Evolutionary conservation across 2,329 filamentous ascomycete genomes (phyloP).

Genomic region (Periglandula ipomoeae): DNA sequence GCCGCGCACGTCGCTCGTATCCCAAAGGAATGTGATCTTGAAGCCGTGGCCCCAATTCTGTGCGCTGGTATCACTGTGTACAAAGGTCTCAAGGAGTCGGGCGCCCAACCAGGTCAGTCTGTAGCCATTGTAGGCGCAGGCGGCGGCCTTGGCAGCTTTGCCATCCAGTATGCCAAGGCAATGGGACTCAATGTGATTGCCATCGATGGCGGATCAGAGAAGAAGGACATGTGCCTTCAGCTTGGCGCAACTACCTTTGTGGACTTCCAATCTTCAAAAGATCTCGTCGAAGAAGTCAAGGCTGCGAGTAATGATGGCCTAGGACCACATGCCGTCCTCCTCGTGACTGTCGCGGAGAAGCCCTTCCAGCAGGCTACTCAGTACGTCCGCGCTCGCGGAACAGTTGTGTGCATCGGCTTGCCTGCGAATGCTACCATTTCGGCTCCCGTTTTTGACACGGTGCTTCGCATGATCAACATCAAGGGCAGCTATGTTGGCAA

Average conservation of each 20-base stretch:
- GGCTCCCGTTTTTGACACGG: conserved; percentile 82
- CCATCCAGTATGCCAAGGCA: conserved; percentile 79
- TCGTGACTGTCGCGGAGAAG: conserved; percentile 80
- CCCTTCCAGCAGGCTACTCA: conserved; percentile 91
- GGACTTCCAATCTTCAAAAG: conserved; percentile 68
- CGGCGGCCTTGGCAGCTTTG: conserved; percentile 70
- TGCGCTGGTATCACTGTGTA: conserved; percentile 85
- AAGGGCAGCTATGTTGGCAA: conserved; percentile 92
- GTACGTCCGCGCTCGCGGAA: conserved; percentile 76
- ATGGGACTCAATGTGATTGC: conserved; percentile 78
- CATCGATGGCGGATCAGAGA: conserved; percentile 77
- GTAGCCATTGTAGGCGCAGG: conserved; percentile 82
- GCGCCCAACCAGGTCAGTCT: conserved; percentile 61
- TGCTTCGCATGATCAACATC: conserved; percentile 84
- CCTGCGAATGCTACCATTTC: conserved; percentile 71
- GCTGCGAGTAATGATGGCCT: conserved; percentile 69
- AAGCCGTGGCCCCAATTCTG: conserved; percentile 69
- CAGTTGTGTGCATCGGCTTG: conserved; percentile 81
- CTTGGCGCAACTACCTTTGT: conserved; percentile 68
- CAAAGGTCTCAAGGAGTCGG: conserved; percentile 83
- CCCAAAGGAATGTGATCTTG: conserved; percentile 66
- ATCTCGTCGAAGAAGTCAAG: conserved; percentile 79
- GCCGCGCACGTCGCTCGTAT: conserved; percentile 77
- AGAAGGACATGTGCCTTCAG: conserved; percentile 57
- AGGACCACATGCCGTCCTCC: conserved; percentile 78